Evolutionary conservation across 768 basidiomycete genomes (phyloP).

Genomic region (Bullera alba): DNA sequence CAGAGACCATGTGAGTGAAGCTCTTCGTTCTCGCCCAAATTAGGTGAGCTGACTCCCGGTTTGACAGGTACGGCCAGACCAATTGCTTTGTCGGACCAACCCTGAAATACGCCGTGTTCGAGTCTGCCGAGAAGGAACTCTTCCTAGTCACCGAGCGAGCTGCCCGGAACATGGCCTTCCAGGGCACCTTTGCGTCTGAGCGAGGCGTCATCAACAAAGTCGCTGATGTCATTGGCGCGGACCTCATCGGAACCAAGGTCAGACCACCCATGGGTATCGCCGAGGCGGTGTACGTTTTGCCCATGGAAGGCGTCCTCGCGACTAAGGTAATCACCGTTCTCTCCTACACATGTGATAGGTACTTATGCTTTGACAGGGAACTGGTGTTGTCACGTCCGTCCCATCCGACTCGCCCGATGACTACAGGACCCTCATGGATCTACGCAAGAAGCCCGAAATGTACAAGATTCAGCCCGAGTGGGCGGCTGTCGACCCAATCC

Average conservation of each 20-base stretch:
- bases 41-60: conserved; percentile 4
- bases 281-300: conserved; percentile 85
- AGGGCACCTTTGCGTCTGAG: conserved; percentile 64
- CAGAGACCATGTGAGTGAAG: conserved; percentile 80
- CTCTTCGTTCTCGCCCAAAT: not conserved
- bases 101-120: conserved; percentile 88
- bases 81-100: conserved; percentile 90
- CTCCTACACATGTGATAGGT: not conserved
- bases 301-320: conserved; percentile 97
- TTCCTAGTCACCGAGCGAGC: conserved; percentile 83
- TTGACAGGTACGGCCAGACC: conserved; percentile 86
- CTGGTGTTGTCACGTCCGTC: conserved; percentile 95
- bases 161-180: conserved; percentile 96
- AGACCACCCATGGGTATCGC: conserved; percentile 75
- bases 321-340: conserved; percentile 59
- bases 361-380: conserved; percentile 60
- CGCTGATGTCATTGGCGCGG: conserved; percentile 67
- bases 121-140: conserved; percentile 61
- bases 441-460: conserved; percentile 91
- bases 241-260: conserved; percentile 79
- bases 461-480: conserved; percentile 90
- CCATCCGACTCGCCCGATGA: conserved; percentile 99
- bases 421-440: conserved; percentile 76
- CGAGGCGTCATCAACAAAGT: conserved; percentile 69
- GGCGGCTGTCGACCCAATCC: conserved; percentile 74